Conservation (phyloP, 2,329 filamentous ascomycete species). For the Calonectria leucothoes region DNA sequence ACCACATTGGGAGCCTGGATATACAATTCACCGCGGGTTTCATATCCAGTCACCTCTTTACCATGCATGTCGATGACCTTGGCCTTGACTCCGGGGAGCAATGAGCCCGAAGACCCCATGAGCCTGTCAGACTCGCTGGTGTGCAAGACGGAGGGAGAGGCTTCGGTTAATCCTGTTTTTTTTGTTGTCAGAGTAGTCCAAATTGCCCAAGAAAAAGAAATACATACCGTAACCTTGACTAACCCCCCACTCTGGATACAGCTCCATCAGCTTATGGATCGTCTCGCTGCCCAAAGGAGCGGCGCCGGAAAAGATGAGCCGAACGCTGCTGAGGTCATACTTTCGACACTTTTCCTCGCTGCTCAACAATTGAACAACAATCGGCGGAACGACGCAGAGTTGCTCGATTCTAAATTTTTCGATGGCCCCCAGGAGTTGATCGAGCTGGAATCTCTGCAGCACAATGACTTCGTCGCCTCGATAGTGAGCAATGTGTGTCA, state of each 20-base stretch:
- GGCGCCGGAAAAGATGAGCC: slow-evolving; percentile 21
- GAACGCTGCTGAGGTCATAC: slow-evolving; percentile 29
- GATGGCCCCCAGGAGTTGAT: slow-evolving; percentile 69
- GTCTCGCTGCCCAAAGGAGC: background rate
- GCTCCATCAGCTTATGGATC: background rate
- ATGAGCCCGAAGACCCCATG: background rate
- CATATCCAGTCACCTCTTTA: background rate
- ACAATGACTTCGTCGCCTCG: slow-evolving; percentile 79
- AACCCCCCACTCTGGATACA: background rate
- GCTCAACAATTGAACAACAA: slow-evolving; percentile 25
- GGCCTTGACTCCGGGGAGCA: background rate
- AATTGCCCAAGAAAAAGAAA: background rate
- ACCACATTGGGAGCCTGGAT: background rate
- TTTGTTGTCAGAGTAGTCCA: background rate
- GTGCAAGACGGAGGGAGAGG: background rate
- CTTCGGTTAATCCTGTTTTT: background rate
- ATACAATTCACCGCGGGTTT: background rate
- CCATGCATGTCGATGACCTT: background rate
- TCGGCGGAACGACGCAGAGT: slow-evolving; percentile 30
- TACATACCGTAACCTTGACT: slow-evolving; percentile 1
- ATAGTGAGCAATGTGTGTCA: slow-evolving; percentile 73
- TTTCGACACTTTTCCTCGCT: slow-evolving; percentile 21
- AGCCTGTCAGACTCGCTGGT: background rate
- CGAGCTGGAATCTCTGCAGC: slow-evolving; percentile 79
- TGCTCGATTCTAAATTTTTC: slow-evolving; percentile 33